Base-by-base conservation (phyloP, 768 basidiomycete genomes). In the Leccinum sublutescens region DNA sequence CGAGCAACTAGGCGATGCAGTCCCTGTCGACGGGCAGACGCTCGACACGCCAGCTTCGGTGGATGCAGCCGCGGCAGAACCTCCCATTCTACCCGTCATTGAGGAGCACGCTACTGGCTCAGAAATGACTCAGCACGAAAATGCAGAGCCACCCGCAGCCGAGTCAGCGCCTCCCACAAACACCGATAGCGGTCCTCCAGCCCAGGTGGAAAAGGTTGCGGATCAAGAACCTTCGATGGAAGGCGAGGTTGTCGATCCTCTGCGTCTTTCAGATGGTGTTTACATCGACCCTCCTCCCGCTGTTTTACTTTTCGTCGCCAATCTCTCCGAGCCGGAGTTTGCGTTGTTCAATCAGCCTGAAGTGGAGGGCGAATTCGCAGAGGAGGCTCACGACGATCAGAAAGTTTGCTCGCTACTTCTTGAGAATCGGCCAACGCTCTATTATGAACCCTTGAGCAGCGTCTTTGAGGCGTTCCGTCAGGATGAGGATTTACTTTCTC, bases 231-330 rank as follows among this genome's bases (percentile, higher is more conserved):
- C 47, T 25, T 58, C 34, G 52, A 52, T 56, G 25, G 64, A 58
- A 52, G 64, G 55, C 49, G 68, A 63, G 48, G 40, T 48, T 2
- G 52, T 48, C 53, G 79, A 85, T 69, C 81, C 81, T n/a, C 82
- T 83, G 67, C 80, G 83, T 70, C 81, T 84, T 55, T 84, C 81
- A 25, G 84, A 85, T 66, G 88, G 83, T 29, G 84, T 88, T 50
- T 89, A 85, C 69, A 88, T 88, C 54, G 88, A 89, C 60, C 85
- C 87, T 29, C 89, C 89, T 27, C 89, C 89, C 12, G 79, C 87
- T 15, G 86, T 89, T 48, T 74, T 89, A 36, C 68, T 89, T 34
- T 75, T 75, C 9, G 50, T 81, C 23, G 59, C 65, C 31, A 76
- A 80, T 36, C 64, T 82, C 34, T 77, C 76, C 50, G 76, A 75